phyloP scores from a whole-genome alignment of 148 eudicot species.

The Persicaria maculosa region DNA sequence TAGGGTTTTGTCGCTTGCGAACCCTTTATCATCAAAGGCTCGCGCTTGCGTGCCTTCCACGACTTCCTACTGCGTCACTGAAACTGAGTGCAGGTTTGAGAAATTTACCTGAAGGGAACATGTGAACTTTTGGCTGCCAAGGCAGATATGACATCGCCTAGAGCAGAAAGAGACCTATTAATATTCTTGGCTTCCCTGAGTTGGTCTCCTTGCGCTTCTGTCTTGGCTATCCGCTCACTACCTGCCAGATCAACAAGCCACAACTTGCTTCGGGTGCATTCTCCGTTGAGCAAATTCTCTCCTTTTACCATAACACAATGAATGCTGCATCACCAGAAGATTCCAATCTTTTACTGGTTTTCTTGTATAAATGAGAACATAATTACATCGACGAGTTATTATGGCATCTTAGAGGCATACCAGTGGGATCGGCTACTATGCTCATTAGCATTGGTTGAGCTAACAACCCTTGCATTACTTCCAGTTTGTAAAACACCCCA shows the following conservation, averaged over 20 bases:
- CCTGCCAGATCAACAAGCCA: slow-evolving; percentile 96
- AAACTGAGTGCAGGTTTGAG: not conserved
- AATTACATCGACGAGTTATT: not conserved
- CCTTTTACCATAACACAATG: slow-evolving; percentile 96
- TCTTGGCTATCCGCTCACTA: slow-evolving; percentile 84
- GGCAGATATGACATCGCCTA: slow-evolving; percentile 90
- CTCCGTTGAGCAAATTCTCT: slow-evolving; percentile 71
- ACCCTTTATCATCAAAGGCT: no score
- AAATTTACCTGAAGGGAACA: slow-evolving; percentile 67
- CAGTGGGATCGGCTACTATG: slow-evolving; percentile 98
- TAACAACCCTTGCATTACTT: slow-evolving; percentile 85
- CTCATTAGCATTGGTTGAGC: slow-evolving; percentile 88
- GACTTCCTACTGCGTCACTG: no score
- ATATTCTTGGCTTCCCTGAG: slow-evolving; percentile 87
- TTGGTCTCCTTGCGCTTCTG: slow-evolving; percentile 89
- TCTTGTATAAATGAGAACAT: not conserved
- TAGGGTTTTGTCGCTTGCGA: no score
- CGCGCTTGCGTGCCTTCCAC: no score
- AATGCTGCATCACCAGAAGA: slow-evolving; percentile 45
- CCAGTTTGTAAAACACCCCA: slow-evolving; percentile 89
- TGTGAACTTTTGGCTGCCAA: slow-evolving; percentile 80
- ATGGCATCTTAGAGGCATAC: slow-evolving; percentile 26
- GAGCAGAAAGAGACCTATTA: slow-evolving; percentile 89
- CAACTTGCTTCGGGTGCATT: slow-evolving; percentile 83
- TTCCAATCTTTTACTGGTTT: not conserved